phyloP scores from a whole-genome alignment of 352 stramenopile species.

The Phytopythium ostracodes region DNA sequence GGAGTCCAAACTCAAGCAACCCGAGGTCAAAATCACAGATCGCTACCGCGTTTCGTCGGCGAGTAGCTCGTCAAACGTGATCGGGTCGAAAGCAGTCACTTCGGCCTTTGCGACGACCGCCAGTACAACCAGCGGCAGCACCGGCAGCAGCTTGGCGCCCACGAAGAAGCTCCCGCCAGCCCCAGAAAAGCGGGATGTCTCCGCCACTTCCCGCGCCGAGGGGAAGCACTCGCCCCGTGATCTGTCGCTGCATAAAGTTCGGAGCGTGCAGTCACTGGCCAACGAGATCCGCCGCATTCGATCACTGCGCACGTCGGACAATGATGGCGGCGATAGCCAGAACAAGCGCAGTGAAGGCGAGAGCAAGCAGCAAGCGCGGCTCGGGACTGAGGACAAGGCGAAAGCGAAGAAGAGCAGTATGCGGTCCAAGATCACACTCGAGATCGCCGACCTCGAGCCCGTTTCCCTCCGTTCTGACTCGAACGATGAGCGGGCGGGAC shows the following conservation, averaged over 20 bases:
- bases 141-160: background rate
- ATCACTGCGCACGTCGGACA: conserved; percentile 29
- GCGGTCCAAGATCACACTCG: conserved; percentile 63
- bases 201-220: conserved; percentile 23
- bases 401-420: conserved; percentile 47
- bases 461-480: conserved; percentile 5
- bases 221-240: conserved; percentile 32
- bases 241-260: conserved; percentile 49
- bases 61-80: background rate
- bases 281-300: conserved; percentile 78
- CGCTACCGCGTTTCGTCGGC: conserved; percentile 22
- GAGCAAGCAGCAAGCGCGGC: background rate
- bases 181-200: conserved; percentile 29
- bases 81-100: background rate
- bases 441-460: conserved; percentile 50
- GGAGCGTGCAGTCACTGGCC: conserved; percentile 76
- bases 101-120: conserved; percentile 9
- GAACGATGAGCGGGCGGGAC: conserved; percentile 12
- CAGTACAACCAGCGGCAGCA: background rate
- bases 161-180: conserved; percentile 44
- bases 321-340: background rate
- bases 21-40: conserved; percentile 52
- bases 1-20: conserved; percentile 74
- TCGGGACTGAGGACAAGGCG: conserved; percentile 10
- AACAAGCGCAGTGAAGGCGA: conserved; percentile 21